Base-by-base conservation (phyloP, 768 basidiomycete species). In the Serendipita indica region DNA sequence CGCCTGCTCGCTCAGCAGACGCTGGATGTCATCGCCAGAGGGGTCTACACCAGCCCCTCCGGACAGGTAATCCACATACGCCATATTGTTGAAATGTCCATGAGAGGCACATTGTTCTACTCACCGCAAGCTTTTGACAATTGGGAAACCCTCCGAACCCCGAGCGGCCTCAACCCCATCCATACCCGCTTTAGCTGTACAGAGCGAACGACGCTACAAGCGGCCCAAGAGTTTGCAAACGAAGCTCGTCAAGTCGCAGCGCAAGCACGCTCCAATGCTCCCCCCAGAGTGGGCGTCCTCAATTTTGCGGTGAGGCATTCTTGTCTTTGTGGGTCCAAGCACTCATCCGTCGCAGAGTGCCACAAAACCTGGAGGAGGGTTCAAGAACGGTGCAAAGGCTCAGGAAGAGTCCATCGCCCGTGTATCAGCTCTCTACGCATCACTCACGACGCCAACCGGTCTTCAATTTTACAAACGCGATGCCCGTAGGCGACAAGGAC, bases 371-470 rank as follows among this genome's bases (percentile, higher is more conserved):
- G 86, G 86, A 1, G 86, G 87, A 2, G 87, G 87, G 3, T 88
- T 89, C 69, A 74, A 78, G 60, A 74, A 69, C 58, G 87, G 86
- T 14, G 79, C 84, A 0, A 79, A 81, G 60, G 86, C 87, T 1
- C 86, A 89, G 64, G 87, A 89, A 67, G 86, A 89, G 67, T 82
- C 81, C 34, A 77, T 89, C 64, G 85, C 86, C 10, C 80, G 86
- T 39, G 79, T 84, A 3, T 86, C 85, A 10, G 83, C 82, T 3
- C 70, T 89, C 3, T 85, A 82, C 63, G 71, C 76, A 1, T 76
- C 81, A 6, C 80, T 89, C 58, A 73, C 74, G 65, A 78, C 81
- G 7, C 66, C 69, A 14, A 72, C 72, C 3, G 81, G 78, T 0
- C 71, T 77, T 41, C 72, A 75, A 37, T 89, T 86, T 70, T 86